Evolutionary conservation across 2,329 filamentous ascomycete species (phyloP).

Genomic region (Claviceps paspali): DNA sequence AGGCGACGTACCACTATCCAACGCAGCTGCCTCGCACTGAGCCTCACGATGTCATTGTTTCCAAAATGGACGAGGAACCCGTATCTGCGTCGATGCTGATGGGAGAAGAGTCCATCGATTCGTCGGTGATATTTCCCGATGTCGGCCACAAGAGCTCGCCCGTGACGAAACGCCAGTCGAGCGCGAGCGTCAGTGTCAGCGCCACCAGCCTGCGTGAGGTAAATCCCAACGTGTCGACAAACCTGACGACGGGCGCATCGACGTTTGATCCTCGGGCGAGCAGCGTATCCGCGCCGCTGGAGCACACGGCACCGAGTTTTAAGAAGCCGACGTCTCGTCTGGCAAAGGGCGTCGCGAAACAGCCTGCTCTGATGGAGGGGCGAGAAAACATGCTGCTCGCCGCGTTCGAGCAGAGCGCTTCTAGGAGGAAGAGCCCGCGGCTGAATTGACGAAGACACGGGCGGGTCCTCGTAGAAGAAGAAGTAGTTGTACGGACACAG

Average conservation of each 20-base stretch:
- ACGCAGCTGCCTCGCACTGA: slow-evolving; percentile 61
- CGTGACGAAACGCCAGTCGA: slow-evolving; percentile 4
- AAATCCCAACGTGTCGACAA: slow-evolving; percentile 34
- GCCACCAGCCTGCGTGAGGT: slow-evolving; percentile 40
- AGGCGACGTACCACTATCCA: slow-evolving; percentile 67
- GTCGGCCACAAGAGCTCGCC: slow-evolving; percentile 15
- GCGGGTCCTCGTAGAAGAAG: too few species aligned
- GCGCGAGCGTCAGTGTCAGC: slow-evolving; percentile 19
- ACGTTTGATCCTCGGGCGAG: slow-evolving; percentile 28
- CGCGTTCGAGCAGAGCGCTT: slow-evolving; percentile 29
- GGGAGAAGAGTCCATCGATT: slow-evolving; percentile 9
- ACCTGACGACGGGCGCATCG: slow-evolving; percentile 20
- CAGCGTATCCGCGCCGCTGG: slow-evolving; percentile 24
- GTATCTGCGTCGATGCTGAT: neutral
- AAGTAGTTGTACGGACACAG: too few species aligned
- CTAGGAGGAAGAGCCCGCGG: slow-evolving; percentile 40
- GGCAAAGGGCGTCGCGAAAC: slow-evolving; percentile 18
- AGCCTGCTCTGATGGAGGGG: slow-evolving; percentile 24
- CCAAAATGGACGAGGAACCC: slow-evolving; percentile 20
- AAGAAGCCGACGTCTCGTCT: slow-evolving; percentile 25
- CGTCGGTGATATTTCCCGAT: slow-evolving; percentile 21
- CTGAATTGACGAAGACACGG: slow-evolving; percentile 25
- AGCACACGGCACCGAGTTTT: slow-evolving; percentile 30
- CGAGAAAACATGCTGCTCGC: slow-evolving; percentile 35
- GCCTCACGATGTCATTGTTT: slow-evolving; percentile 28